Percentiles rank a stretch among this genome's conserved stretches.
Evolutionary conservation across 805 yeast genomes (phyloP).

Genomic region (Saturnispora sanitii): DNA sequence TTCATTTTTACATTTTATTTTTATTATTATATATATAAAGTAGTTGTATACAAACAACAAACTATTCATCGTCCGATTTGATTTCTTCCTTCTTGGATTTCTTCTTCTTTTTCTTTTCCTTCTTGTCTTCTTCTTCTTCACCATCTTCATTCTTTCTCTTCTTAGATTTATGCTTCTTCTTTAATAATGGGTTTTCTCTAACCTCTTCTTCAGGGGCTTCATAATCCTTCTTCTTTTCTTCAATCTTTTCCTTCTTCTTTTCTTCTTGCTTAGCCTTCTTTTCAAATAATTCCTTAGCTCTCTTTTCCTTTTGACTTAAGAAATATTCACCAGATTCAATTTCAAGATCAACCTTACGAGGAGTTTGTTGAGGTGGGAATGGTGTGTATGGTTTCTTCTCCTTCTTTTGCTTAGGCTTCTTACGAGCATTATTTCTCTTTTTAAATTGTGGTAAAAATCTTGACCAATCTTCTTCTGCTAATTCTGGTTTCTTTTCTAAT

Average conservation of each 20-base stretch:
- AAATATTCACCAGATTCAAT: constrained; percentile 98
- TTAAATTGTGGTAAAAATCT: constrained; percentile 93
- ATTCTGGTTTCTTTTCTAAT: constrained; percentile 86
- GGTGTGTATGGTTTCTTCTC: constrained; percentile 83
- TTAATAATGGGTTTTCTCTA: constrained; percentile 28
- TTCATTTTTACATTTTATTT: neutral
- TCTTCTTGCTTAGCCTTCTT: constrained; percentile 73
- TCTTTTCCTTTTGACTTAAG: constrained; percentile 79
- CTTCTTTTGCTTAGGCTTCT: constrained; percentile 65
- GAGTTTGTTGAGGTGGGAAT: constrained; percentile 96
- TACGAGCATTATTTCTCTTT: constrained; percentile 91
- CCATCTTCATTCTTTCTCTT: constrained; percentile 23
- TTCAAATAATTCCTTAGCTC: constrained; percentile 56
- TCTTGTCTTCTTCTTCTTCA: constrained; percentile 19
- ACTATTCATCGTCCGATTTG: constrained; percentile 10
- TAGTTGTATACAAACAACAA: neutral
- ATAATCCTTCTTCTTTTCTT: constrained; percentile 67
- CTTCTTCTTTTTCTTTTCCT: constrained; percentile 24
- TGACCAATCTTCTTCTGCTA: constrained; percentile 94
- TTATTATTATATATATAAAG: constrained; percentile 1
- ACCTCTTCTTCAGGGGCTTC: constrained; percentile 72
- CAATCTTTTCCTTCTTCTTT: constrained; percentile 51
- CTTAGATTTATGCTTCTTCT: constrained; percentile 23
- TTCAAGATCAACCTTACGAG: constrained; percentile 94
- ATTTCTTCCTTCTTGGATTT: constrained; percentile 23